Conservation (phyloP, 148 eudicot species). For the Selenicereus undatus region DNA sequence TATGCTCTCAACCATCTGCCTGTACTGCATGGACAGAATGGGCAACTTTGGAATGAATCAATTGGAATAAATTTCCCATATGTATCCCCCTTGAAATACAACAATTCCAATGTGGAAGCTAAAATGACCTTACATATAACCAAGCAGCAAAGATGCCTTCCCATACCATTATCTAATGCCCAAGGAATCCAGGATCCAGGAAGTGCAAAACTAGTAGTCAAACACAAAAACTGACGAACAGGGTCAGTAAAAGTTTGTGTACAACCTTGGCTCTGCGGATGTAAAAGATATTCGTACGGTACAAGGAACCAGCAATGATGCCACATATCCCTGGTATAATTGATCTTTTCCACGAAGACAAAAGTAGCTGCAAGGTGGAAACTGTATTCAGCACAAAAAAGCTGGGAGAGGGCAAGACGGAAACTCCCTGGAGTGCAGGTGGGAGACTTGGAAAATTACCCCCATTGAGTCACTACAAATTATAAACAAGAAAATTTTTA, state of each 20-base stretch:
- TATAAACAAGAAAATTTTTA: not conserved
- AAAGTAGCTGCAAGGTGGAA: conserved; percentile 60
- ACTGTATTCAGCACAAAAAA: conserved; percentile 18
- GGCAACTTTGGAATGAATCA: not conserved
- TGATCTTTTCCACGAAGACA: conserved; percentile 94
- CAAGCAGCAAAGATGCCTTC: not conserved
- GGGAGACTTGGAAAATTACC: not conserved
- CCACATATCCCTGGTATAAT: conserved; percentile 86
- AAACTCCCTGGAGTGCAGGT: not conserved
- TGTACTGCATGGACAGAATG: not conserved
- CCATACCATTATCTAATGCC: not conserved
- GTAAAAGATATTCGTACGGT: conserved; percentile 65
- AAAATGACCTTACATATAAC: not conserved
- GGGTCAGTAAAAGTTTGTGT: not conserved
- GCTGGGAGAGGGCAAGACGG: not conserved
- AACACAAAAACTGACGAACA: not conserved
- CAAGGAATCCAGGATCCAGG: not conserved
- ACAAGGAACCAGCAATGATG: conserved; percentile 73
- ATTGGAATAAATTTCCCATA: not conserved
- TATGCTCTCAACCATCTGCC: not conserved
- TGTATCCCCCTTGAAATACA: not conserved
- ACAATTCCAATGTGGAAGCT: not conserved
- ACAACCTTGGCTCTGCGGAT: conserved; percentile 79
- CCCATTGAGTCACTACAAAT: conserved; percentile 7
- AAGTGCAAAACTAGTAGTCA: not conserved